These are phyloP conservation scores for Euphorbia lathyris DNA, from an alignment of 345 rosid genomes.

Conservation along the genomic window DNA sequence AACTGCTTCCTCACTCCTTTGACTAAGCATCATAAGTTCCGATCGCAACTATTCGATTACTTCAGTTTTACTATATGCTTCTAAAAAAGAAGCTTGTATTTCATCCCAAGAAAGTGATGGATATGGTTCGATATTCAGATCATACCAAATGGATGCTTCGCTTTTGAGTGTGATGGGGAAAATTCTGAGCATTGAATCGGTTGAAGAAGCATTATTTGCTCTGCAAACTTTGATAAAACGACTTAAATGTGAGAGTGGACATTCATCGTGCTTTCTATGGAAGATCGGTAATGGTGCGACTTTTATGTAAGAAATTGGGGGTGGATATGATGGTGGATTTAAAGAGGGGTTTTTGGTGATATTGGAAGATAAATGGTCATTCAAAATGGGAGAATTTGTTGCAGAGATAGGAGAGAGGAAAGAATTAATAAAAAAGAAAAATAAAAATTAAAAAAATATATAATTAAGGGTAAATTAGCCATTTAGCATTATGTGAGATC, in stretches of 20 bases:
- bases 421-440: too few relatives aligned
- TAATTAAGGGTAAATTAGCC: too few relatives aligned
- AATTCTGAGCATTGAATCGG: constrained; percentile 28
- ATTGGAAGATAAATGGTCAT: background rate
- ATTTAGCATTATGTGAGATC: too few relatives aligned
- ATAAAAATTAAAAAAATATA: too few relatives aligned
- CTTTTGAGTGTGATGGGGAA: constrained; percentile 39
- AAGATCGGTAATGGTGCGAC: constrained; percentile 38
- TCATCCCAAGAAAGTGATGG: constrained; percentile 33
- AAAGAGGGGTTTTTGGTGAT: too few relatives aligned
- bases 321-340: background rate
- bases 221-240: constrained; percentile 39
- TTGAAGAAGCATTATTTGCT: constrained; percentile 34
- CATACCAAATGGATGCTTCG: constrained; percentile 44
- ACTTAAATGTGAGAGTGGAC: constrained; percentile 33
- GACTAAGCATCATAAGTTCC: constrained; percentile 27
- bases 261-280: constrained; percentile 25
- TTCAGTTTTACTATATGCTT: constrained; percentile 28
- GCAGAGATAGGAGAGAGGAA: too few relatives aligned
- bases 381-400: background rate
- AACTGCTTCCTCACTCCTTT: constrained; percentile 27
- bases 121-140: constrained; percentile 39
- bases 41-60: constrained; percentile 20
- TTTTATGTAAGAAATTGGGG: constrained; percentile 19
- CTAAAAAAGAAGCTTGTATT: constrained; percentile 29